Evolutionary conservation across 805 yeast species (phyloP).

Genomic region (Saturnispora galanensis): DNA sequence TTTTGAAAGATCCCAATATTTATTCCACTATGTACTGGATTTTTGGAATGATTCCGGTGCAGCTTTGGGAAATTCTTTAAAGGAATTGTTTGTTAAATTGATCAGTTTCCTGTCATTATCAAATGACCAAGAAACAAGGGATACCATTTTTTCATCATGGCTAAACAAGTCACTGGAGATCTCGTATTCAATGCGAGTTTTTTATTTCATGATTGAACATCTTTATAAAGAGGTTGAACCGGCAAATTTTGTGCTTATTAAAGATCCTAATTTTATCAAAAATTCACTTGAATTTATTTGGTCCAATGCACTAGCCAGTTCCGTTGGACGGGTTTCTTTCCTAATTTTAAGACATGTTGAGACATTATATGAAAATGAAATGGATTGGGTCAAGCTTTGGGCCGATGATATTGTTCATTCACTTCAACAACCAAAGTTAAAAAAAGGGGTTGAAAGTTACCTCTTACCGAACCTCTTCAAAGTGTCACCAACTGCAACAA

Average conservation of each 20-base stretch:
- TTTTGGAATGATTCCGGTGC: constrained; percentile 65
- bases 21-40: constrained; percentile 50
- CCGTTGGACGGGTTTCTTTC: constrained; percentile 49
- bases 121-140: constrained; percentile 9
- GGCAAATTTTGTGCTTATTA: constrained; percentile 29
- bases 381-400: constrained; percentile 49
- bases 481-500: constrained; percentile 33
- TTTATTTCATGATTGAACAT: constrained; percentile 50
- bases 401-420: constrained; percentile 26
- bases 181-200: constrained; percentile 45
- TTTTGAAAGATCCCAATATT: constrained; percentile 19
- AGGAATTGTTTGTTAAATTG: constrained; percentile 48
- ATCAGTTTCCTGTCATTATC: constrained; percentile 27
- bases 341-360: constrained; percentile 30
- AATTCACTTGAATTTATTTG: constrained; percentile 41
- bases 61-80: constrained; percentile 60
- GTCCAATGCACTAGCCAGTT: constrained; percentile 55
- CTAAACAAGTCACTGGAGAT: constrained; percentile 31
- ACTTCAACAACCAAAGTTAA: constrained; percentile 25
- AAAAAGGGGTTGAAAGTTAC: constrained; percentile 46
- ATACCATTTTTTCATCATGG: constrained; percentile 35
- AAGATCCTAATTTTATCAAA: constrained; percentile 37
- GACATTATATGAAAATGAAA: constrained; percentile 13
- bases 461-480: constrained; percentile 56
- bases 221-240: constrained; percentile 41